Base-by-base conservation (phyloP, 805 yeast species). In the Nadsonia fulvescens region DNA sequence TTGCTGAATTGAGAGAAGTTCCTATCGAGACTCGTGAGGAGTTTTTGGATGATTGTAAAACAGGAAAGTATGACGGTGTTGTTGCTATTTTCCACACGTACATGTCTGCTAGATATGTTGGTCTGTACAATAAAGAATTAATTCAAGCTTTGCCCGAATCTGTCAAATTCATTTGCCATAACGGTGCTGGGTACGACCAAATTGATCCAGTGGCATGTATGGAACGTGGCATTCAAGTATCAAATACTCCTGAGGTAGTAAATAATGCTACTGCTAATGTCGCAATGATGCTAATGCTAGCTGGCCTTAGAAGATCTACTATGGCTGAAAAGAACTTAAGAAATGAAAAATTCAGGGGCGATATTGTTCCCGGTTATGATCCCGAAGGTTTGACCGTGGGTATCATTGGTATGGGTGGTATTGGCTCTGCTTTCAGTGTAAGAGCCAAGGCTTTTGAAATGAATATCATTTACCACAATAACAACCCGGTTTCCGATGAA, bases 391-490 rank as follows among this genome's bases (percentile, higher is more conserved):
- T 73, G 43, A 59, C 59, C 11, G 70, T 81, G 12, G 93, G 93
- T 25, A 70, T 81, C 29, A 55, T 75, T 27, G 93, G 93, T 9
- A 61, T 81, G 66, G 93, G 93, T 17, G 92, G 92, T 18, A 79
- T 81, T 50, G 93, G 93, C 24, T 65, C 82, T 33, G 76, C 79
- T 14, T 68, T 79, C 28, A 61, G 79, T 28, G 66, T 68, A 37
- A 62, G 86, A 38, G 57, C 76, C 34, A 50, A 52, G 36, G 83
- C 86, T 7, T 79, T 81, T 49, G 91, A 86, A 4, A 76, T 78
- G 49, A 53, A 49, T 18, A 69, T 65, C 40, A 65, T 74, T 35
- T 79, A 79, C 51, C 63, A 79, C 50, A 79, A 78, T 54, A 63
- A 93, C 38, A 50, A 49, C 25, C 54, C 57, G 44, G 54, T 81